phyloP scores from a whole-genome alignment of 805 yeast species.

The Candida boidinii region DNA sequence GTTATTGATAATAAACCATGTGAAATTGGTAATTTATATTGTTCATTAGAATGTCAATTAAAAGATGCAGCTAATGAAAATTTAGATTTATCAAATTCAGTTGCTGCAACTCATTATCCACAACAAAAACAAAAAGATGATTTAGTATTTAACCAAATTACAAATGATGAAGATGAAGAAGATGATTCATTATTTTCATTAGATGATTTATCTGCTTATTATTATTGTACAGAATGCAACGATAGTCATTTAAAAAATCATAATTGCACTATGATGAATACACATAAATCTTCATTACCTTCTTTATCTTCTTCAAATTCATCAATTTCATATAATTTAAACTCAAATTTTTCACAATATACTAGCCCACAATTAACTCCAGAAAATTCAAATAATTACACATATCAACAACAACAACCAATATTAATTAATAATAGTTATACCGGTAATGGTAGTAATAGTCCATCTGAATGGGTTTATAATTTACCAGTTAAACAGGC shows the following conservation, averaged over 20 bases:
- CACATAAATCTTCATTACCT: slow-evolving; percentile 4
- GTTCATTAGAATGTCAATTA: slow-evolving; percentile 14
- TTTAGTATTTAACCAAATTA: slow-evolving; percentile 13
- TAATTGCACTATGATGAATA: slow-evolving; percentile 4
- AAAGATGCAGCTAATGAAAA: slow-evolving; percentile 9
- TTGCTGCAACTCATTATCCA: background rate
- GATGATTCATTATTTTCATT: slow-evolving; percentile 2
- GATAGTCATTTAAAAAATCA: slow-evolving; percentile 1
- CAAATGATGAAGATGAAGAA: slow-evolving; percentile 4
- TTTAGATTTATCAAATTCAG: slow-evolving; percentile 12
- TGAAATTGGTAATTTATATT: slow-evolving; percentile 6
- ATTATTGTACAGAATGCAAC: background rate
- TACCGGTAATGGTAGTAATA: too few relatives aligned
- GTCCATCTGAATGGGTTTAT: too few relatives aligned
- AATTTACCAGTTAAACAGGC: too few relatives aligned
- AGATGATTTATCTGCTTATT: slow-evolving; percentile 1
- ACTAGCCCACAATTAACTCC: slow-evolving; percentile 6
- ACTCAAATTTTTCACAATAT: slow-evolving; percentile 10
- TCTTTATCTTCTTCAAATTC: background rate
- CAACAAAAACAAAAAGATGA: slow-evolving; percentile 6
- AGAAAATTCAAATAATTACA: slow-evolving; percentile 8
- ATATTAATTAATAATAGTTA: background rate
- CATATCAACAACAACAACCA: slow-evolving; percentile 6
- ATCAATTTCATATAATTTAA: background rate
- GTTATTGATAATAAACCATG: slow-evolving; percentile 14